These are phyloP conservation scores for Lentinus tigrinus DNA, from an alignment of 768 basidiomycete species.

Conservation along the genomic window DNA sequence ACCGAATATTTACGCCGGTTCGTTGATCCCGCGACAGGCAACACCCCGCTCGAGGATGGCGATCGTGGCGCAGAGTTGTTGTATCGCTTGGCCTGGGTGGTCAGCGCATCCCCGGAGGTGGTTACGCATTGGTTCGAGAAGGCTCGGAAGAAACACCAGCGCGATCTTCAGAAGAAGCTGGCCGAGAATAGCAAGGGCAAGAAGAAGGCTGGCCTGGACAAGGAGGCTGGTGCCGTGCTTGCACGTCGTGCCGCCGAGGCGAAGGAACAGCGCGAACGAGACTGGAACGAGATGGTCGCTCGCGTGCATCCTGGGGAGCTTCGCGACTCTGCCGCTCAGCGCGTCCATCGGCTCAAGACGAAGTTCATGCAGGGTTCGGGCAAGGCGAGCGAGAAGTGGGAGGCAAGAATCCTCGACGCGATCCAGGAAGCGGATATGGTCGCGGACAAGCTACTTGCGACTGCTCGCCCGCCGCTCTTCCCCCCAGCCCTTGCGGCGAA, in stretches of 20 bases:
- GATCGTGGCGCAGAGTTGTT: constrained; percentile 41
- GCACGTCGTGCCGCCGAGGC: constrained; percentile 67
- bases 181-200: constrained; percentile 27
- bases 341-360: constrained; percentile 53
- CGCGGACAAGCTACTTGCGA: constrained; percentile 43
- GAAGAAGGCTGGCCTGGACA: constrained; percentile 7
- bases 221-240: constrained; percentile 49
- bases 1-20: constrained; percentile 59
- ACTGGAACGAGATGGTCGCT: constrained; percentile 61
- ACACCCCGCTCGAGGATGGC: constrained; percentile 49
- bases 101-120: constrained; percentile 52
- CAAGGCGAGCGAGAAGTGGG: constrained; percentile 58
- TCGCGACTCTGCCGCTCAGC: constrained; percentile 44
- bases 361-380: constrained; percentile 59
- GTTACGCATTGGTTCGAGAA: constrained; percentile 45
- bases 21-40: constrained; percentile 39
- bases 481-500: constrained; percentile 4
- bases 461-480: constrained; percentile 24
- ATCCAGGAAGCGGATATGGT: constrained; percentile 55
- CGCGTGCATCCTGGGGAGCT: constrained; percentile 55
- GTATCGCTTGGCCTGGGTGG: constrained; percentile 48
- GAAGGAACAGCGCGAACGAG: constrained; percentile 53
- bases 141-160: constrained; percentile 37
- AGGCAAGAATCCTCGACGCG: constrained; percentile 54
- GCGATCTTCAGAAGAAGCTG: constrained; percentile 41